Conservation (phyloP, 106 monocot species). For the Alisma plantagoaquatica region DNA sequence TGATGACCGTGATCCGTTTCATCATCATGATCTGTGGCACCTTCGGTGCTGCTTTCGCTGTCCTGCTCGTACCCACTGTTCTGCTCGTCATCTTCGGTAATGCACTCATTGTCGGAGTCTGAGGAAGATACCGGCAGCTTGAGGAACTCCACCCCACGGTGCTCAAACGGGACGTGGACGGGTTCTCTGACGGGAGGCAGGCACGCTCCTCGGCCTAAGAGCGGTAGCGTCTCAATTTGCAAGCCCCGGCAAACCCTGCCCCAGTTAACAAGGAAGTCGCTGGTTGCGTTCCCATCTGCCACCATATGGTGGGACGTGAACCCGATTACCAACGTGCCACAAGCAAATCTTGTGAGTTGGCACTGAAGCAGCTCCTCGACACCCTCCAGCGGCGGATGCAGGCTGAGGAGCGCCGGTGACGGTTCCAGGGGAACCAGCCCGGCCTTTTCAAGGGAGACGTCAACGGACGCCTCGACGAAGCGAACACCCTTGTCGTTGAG, state of each 20-base stretch:
- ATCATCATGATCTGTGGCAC: neutral
- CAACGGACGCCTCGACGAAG: conserved; percentile 27
- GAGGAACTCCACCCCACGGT: conserved; percentile 18
- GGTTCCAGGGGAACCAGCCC: conserved; percentile 4
- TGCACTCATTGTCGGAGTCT: neutral
- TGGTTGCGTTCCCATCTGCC: conserved; percentile 18
- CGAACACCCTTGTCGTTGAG: conserved; percentile 28
- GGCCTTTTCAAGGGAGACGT: conserved; percentile 6
- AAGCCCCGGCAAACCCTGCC: conserved; percentile 22
- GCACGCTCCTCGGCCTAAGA: conserved; percentile 9
- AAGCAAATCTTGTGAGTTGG: conserved; percentile 31
- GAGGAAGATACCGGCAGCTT: neutral
- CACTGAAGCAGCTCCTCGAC: conserved; percentile 28
- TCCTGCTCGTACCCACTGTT: no score
- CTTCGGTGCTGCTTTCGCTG: no score
- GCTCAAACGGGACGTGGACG: conserved; percentile 18
- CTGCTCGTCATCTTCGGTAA: neutral
- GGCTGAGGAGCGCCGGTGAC: neutral
- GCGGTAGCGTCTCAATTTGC: conserved; percentile 4
- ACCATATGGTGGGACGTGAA: conserved; percentile 26
- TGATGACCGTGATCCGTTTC: no score
- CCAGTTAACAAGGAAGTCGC: conserved; percentile 31
- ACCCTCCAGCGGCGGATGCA: neutral
- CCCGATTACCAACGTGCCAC: conserved; percentile 21
- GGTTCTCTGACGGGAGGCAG: conserved; percentile 7